Percentiles rank a stretch among this genome's conserved stretches.
Evolutionary conservation across 345 rosid genomes (phyloP).

Genomic region (Kernera saxatilis): DNA sequence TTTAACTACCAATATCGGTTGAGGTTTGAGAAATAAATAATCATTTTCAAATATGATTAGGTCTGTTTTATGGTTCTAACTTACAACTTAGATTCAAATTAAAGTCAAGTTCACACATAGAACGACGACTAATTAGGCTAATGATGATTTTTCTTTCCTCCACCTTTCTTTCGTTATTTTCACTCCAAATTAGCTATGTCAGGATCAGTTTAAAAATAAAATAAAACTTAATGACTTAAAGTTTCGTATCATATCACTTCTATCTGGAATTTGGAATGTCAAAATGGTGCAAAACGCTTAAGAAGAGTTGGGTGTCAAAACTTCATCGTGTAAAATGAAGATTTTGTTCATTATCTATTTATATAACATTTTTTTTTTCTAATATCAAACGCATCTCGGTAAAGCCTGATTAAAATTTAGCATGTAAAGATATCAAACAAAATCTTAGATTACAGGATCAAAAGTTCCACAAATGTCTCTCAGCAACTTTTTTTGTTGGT

Average conservation of each 20-base stretch:
- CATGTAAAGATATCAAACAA: neutral
- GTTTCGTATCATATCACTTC: neutral
- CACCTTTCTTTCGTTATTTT: conserved; percentile 18
- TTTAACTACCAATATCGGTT: conserved; percentile 32
- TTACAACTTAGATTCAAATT: conserved; percentile 29
- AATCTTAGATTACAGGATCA: neutral
- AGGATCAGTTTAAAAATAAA: neutral
- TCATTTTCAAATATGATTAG: conserved; percentile 29
- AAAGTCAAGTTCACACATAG: conserved; percentile 24
- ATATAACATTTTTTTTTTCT: neutral
- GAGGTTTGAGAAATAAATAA: conserved; percentile 7
- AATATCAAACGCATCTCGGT: neutral
- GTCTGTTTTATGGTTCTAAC: conserved; percentile 33
- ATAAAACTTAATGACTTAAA: neutral
- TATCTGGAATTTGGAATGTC: neutral
- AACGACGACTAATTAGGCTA: conserved; percentile 15
- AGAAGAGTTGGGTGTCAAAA: neutral
- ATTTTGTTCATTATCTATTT: neutral
- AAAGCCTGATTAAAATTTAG: neutral
- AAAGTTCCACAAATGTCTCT: neutral
- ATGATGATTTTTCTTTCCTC: conserved; percentile 12
- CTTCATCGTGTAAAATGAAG: neutral
- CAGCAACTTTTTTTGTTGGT: neutral
- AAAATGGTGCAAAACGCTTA: neutral
- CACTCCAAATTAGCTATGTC: conserved; percentile 10